phyloP scores from a whole-genome alignment of 2,329 filamentous ascomycete genomes.

The Botrytis fragariae region DNA sequence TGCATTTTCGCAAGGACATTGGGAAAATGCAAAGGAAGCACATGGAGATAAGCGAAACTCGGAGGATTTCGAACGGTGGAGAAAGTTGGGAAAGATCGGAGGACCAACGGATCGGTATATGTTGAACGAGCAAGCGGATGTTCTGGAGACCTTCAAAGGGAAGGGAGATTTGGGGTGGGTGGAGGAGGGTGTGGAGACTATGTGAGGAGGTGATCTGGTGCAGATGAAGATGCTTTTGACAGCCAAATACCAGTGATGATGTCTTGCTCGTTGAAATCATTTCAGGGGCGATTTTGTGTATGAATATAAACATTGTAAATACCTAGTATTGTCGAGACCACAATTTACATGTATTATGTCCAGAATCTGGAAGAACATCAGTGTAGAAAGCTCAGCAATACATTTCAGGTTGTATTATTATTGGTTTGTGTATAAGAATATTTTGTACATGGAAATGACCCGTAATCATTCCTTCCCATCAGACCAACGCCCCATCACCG shows the following conservation, averaged over 20 bases:
- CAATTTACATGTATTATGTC: background rate
- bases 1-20: conserved; percentile 53
- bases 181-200: conserved; percentile 36
- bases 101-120: conserved; percentile 50
- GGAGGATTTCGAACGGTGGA: conserved; percentile 51
- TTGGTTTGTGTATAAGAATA: background rate
- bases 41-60: conserved; percentile 55
- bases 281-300: background rate
- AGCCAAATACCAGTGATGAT: background rate
- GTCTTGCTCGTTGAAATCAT: background rate
- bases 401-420: background rate
- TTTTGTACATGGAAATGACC: background rate
- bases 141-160: conserved; percentile 50
- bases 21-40: conserved; percentile 50
- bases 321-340: background rate
- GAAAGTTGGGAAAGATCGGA: conserved; percentile 48
- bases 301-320: background rate
- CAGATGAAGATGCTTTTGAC: background rate
- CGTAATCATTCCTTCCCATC: background rate
- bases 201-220: conserved; percentile 15
- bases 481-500: background rate
- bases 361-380: too few species aligned
- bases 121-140: conserved; percentile 53
- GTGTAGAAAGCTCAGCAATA: background rate
- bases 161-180: conserved; percentile 49